Conservation (phyloP, 495 filamentous ascomycete species). For the Articulospora tetracladia region DNA sequence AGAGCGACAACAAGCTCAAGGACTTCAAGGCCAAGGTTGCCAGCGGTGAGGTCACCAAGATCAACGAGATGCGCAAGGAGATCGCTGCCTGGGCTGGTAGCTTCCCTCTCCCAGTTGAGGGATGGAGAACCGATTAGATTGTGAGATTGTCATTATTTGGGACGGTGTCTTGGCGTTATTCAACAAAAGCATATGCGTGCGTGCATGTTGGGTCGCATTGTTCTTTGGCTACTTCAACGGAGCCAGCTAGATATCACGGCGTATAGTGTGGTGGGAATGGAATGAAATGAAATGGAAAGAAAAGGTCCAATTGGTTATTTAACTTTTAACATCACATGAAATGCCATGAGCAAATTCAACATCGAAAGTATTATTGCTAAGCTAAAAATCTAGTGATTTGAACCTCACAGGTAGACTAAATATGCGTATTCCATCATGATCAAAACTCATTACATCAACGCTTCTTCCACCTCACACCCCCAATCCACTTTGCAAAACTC, state of each 20-base stretch:
- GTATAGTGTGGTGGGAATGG: constrained; percentile 4
- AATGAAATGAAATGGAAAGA: neutral
- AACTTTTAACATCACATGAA: neutral
- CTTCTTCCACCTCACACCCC: constrained; percentile 61
- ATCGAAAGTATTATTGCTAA: neutral
- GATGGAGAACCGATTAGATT: constrained; percentile 43
- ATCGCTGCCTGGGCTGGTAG: constrained; percentile 81
- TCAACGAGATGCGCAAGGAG: constrained; percentile 82
- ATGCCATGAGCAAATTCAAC: constrained; percentile 1
- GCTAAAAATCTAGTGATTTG: too few relatives aligned
- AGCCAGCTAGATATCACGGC: constrained; percentile 18
- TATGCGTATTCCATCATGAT: too few relatives aligned
- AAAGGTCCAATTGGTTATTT: neutral
- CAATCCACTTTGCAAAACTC: constrained; percentile 66
- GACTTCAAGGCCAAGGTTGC: constrained; percentile 96
- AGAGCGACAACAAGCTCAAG: constrained; percentile 98
- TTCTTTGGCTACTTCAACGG: constrained; percentile 20
- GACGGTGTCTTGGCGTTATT: constrained; percentile 17
- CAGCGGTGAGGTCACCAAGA: constrained; percentile 69
- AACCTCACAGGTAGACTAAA: too few relatives aligned
- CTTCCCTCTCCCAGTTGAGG: constrained; percentile 88
- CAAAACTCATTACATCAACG: constrained; percentile 30
- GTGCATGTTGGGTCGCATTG: constrained; percentile 5
- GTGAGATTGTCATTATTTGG: constrained; percentile 9
- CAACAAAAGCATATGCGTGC: constrained; percentile 16